Evolutionary conservation across 169 alveolate species (phyloP).

Genomic region (Plasmodium malariae): DNA sequence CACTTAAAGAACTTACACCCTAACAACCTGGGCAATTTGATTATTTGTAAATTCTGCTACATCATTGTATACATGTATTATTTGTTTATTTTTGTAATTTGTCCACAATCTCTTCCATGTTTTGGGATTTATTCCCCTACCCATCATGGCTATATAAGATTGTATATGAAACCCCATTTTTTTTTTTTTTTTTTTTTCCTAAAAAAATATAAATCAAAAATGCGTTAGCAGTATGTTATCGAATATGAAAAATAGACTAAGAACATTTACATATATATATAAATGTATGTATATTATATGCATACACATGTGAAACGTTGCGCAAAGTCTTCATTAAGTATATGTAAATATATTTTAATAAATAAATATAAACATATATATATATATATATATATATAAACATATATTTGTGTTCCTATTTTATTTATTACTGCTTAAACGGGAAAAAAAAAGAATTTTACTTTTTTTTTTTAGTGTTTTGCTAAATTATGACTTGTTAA

Average conservation of each 20-base stretch:
- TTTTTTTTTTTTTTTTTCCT: too few relatives aligned
- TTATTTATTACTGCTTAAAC: too few relatives aligned
- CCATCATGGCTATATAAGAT: conserved; percentile 84
- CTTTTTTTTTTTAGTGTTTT: too few relatives aligned
- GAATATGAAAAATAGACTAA: too few relatives aligned
- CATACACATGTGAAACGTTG: neutral
- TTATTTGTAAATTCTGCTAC: conserved; percentile 80
- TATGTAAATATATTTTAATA: too few relatives aligned
- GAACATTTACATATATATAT: conserved; percentile 5
- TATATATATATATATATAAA: neutral
- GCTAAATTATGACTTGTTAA: too few relatives aligned
- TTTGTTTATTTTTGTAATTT: conserved; percentile 81
- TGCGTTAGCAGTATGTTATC: too few relatives aligned
- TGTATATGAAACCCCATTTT: conserved; percentile 88
- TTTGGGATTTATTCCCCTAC: conserved; percentile 85
- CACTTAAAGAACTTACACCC: conserved; percentile 74
- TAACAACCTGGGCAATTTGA: conserved; percentile 83
- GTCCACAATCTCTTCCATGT: conserved; percentile 83
- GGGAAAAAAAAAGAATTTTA: too few relatives aligned
- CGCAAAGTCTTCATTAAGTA: too few relatives aligned
- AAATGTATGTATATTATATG: conserved; percentile 11
- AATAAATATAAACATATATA: too few relatives aligned
- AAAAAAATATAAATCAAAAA: too few relatives aligned
- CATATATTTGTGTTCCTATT: neutral
- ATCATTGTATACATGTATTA: conserved; percentile 78